Base-by-base conservation (phyloP, 805 yeast genomes). In the Cyberlindnera nakhonratchasimensis region DNA sequence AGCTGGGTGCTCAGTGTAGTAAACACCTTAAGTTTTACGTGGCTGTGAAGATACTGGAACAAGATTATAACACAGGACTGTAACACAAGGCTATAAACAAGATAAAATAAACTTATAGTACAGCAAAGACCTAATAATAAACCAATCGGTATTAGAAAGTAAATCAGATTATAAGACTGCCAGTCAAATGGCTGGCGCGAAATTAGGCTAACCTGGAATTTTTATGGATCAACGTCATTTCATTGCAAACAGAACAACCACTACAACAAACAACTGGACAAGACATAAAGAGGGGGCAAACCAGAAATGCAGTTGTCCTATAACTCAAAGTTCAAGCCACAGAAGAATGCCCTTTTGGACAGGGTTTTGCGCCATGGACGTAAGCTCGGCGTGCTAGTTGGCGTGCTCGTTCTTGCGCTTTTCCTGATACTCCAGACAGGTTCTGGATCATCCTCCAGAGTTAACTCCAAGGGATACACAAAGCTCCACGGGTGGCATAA, bases 401-500 rank as follows among this genome's bases (percentile, higher is more conserved):
- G 42, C 6, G 32, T 39, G 4, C 23, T 40, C 14, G 32, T 39
- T 24, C 33, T 42, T 6, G 35, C 39, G 19, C 23, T 46, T 23
- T 12, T 45, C n/a, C 28, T 48, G 21, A 39, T 48, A n/a, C 28
- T 43, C 32, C 39, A 29, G 12, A 16, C 42, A n/a, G 33, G 25
- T 11, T 24, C 41, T 6, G 8, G 25, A 2, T 18, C 37, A 2
- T 21, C 35, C 16, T 29, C 46, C 9, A 48, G 40, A 18, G 20
- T 39, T 7, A 43, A 40, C 17, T 21, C 34, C 14, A 30, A 29
- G 18, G 48, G 48, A 13, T 53, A 58, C 29, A 66, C 69, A 4
- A 46, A 52, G 20, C 52, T 52, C 14, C 80, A 72, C 53, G 79
- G 80, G 0, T 58, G 67, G 29, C 72, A 69, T 51, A 52, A 57